Evolutionary conservation across 1,139 yeast genomes (phyloP).

Genomic region (Trichomonascaceae sp.): DNA sequence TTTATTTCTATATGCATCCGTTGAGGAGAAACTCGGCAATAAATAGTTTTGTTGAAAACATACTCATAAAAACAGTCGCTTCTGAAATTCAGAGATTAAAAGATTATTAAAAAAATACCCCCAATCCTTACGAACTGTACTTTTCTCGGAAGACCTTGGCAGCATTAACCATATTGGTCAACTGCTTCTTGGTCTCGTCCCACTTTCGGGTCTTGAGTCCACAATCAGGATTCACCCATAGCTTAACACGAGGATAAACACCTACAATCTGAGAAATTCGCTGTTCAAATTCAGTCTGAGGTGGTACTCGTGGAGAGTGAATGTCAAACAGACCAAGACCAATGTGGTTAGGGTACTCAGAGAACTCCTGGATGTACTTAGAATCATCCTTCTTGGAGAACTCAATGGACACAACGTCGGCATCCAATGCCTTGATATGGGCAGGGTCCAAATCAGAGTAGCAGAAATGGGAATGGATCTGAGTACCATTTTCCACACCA

Average conservation of each 20-base stretch:
- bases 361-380: slow-evolving; percentile 93
- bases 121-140: slow-evolving; percentile 21
- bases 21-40: slow-evolving; percentile 18
- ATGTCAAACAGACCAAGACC: slow-evolving; percentile 99
- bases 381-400: slow-evolving; percentile 99
- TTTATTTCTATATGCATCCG: slow-evolving; percentile 16
- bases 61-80: slow-evolving; percentile 10
- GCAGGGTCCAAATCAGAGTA: slow-evolving; percentile 99
- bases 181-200: slow-evolving; percentile 73
- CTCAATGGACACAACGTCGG: slow-evolving; percentile 98
- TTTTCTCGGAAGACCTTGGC: slow-evolving; percentile 86
- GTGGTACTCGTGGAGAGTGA: slow-evolving; percentile 99
- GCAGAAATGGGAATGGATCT: slow-evolving; percentile 99
- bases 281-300: slow-evolving; percentile 88
- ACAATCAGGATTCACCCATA: slow-evolving; percentile 99
- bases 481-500: slow-evolving; percentile 91
- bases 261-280: slow-evolving; percentile 92
- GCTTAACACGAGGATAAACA: slow-evolving; percentile 94
- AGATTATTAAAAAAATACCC: slow-evolving; percentile 8
- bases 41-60: slow-evolving; percentile 22
- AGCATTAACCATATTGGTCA: slow-evolving; percentile 98
- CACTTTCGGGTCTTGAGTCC: slow-evolving; percentile 98
- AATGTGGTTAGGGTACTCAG: slow-evolving; percentile 98
- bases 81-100: slow-evolving; percentile 4
- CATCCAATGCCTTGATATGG: slow-evolving; percentile 98